Conservation (phyloP, 495 filamentous ascomycete genomes). For the Daldinia loculata region DNA sequence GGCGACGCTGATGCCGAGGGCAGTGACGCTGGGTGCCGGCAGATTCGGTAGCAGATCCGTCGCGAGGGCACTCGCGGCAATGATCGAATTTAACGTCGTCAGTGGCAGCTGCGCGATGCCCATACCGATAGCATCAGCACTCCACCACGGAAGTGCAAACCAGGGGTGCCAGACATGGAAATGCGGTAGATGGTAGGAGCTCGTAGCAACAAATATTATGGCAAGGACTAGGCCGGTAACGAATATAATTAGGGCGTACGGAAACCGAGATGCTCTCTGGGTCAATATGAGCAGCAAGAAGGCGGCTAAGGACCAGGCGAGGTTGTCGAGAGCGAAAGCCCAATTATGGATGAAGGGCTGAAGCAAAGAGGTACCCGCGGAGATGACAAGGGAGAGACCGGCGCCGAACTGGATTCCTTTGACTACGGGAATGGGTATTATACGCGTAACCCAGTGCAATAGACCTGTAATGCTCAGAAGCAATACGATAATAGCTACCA, state of each 20-base stretch:
- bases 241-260: slow-evolving; percentile 79
- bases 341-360: slow-evolving; percentile 61
- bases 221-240: slow-evolving; percentile 68
- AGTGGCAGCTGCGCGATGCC: slow-evolving; percentile 83
- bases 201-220: slow-evolving; percentile 49
- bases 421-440: slow-evolving; percentile 83
- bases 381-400: slow-evolving; percentile 79
- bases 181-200: slow-evolving; percentile 48
- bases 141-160: slow-evolving; percentile 54
- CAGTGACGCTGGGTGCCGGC: slow-evolving; percentile 70
- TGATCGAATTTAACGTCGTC: slow-evolving; percentile 88
- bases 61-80: slow-evolving; percentile 81
- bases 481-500: slow-evolving; percentile 75
- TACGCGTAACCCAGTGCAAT: slow-evolving; percentile 70
- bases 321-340: slow-evolving; percentile 72
- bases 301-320: slow-evolving; percentile 72
- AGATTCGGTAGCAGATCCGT: slow-evolving; percentile 75
- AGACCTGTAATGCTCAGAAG: slow-evolving; percentile 80
- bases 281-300: slow-evolving; percentile 75
- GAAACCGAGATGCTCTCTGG: slow-evolving; percentile 66
- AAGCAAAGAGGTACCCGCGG: slow-evolving; percentile 72
- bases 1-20: slow-evolving; percentile 80
- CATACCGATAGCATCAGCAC: slow-evolving; percentile 61
- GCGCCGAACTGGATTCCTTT: slow-evolving; percentile 96
- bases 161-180: slow-evolving; percentile 62